Conservation (phyloP, 192 early-diverging fungal genomes). For the Coemansia sp. region DNA sequence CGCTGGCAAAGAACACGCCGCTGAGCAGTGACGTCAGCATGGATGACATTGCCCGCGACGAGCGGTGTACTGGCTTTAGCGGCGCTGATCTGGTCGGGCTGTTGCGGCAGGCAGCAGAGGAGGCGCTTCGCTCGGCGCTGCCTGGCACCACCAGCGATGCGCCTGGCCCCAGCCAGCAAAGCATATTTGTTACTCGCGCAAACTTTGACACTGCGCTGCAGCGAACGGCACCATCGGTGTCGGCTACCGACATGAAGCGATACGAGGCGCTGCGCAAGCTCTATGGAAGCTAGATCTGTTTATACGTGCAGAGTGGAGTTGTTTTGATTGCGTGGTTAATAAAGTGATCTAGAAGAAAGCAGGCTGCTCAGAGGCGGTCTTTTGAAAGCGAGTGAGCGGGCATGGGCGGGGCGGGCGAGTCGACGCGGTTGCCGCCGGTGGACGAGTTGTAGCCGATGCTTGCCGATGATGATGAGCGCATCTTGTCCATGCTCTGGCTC, state of each 20-base stretch:
- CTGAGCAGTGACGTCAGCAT: conserved; percentile 62
- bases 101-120: conserved; percentile 78
- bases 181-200: conserved; percentile 22
- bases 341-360: neutral
- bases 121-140: conserved; percentile 64
- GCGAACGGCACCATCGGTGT: conserved; percentile 81
- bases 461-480: conserved; percentile 38
- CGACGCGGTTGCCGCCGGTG: conserved; percentile 38
- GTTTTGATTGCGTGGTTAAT: neutral
- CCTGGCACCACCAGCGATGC: conserved; percentile 11
- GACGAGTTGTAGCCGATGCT: conserved; percentile 45
- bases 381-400: conserved; percentile 15
- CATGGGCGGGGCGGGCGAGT: conserved; percentile 42
- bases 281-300: conserved; percentile 22
- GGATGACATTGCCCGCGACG: conserved; percentile 59
- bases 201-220: conserved; percentile 83
- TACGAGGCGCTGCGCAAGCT: conserved; percentile 49
- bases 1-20: conserved; percentile 72
- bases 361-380: neutral
- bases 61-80: conserved; percentile 69
- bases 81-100: conserved; percentile 78
- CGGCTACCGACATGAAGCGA: conserved; percentile 54
- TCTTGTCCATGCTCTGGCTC: conserved; percentile 17
- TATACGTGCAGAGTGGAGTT: too few species aligned
- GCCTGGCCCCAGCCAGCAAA: conserved; percentile 8